Evolutionary conservation across 2,329 filamentous ascomycete genomes (phyloP).

Genomic region (Mycocentrospora acerina): DNA sequence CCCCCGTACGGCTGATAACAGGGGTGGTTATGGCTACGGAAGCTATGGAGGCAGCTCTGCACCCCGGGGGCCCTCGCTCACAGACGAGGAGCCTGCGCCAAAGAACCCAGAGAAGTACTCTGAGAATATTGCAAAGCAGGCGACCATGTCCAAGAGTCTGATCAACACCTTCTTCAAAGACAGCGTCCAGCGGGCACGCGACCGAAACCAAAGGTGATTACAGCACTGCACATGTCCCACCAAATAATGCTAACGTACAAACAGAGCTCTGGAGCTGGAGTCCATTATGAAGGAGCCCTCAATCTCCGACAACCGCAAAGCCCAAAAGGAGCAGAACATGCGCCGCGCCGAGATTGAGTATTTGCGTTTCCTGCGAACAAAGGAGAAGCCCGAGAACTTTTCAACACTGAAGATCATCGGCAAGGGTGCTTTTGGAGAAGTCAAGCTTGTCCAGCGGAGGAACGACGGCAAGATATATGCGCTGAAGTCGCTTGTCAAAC

Average conservation of each 20-base stretch:
- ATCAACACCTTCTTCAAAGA: constrained; percentile 91
- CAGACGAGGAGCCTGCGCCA: constrained; percentile 71
- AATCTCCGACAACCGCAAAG: constrained; percentile 73
- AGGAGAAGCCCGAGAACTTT: constrained; percentile 93
- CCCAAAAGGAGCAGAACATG: constrained; percentile 80
- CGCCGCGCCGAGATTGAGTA: constrained; percentile 90
- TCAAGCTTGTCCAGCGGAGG: constrained; percentile 96
- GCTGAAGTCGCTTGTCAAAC: constrained; percentile 97
- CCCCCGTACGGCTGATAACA: constrained; percentile 78
- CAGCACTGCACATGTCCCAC: background rate
- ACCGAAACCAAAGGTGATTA: constrained; percentile 89
- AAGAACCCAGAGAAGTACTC: constrained; percentile 83
- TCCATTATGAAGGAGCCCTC: constrained; percentile 77
- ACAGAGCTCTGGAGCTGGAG: constrained; percentile 88
- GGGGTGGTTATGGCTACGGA: constrained; percentile 57
- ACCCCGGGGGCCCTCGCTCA: constrained; percentile 57
- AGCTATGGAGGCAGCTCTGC: constrained; percentile 69
- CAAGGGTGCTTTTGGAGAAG: constrained; percentile 97
- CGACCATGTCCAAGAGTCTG: constrained; percentile 65
- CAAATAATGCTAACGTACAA: constrained; percentile 20
- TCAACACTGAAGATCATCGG: constrained; percentile 96
- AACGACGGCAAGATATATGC: constrained; percentile 96
- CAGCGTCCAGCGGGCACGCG: constrained; percentile 91
- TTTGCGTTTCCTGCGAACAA: constrained; percentile 88
- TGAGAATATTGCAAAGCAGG: constrained; percentile 77